Evolutionary conservation across 1,284 basidiomycete genomes (phyloP).

Genomic region (Wallemia ichthyophaga): DNA sequence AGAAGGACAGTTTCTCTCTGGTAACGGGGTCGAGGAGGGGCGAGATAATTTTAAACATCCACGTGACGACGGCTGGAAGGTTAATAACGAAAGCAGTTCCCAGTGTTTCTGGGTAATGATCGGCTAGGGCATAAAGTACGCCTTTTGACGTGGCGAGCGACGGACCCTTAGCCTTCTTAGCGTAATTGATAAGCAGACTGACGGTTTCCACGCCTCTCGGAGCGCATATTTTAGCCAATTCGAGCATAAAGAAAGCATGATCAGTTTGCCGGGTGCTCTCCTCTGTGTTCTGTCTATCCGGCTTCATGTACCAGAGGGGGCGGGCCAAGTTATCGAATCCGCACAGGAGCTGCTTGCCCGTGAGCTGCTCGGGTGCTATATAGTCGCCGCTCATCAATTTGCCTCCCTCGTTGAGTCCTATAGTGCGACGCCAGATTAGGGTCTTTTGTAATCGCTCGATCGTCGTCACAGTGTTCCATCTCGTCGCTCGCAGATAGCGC

Average conservation of each 20-base stretch:
- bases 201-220: not conserved
- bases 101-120: constrained; percentile 4
- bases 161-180: not conserved
- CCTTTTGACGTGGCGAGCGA: not conserved
- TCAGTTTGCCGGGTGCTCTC: not conserved
- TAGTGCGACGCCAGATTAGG: constrained; percentile 5
- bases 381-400: constrained; percentile 1
- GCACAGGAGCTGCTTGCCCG: not conserved
- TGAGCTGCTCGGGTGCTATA: constrained; percentile 2
- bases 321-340: not conserved
- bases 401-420: constrained; percentile 3
- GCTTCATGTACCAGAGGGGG: constrained; percentile 1
- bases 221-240: not conserved
- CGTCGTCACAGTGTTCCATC: constrained; percentile 3
- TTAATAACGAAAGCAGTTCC: constrained; percentile 5
- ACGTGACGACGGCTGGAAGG: not conserved
- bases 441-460: constrained; percentile 2
- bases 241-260: not conserved
- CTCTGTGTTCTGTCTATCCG: not conserved
- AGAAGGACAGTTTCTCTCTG: constrained; percentile 2
- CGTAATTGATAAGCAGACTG: constrained; percentile 1
- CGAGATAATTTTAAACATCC: constrained; percentile 5
- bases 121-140: not conserved
- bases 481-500: constrained; percentile 4
- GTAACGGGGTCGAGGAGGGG: constrained; percentile 6